These are phyloP conservation scores for Pseudocercospora crystallina DNA, from an alignment of 2,329 filamentous ascomycete species.

Conservation along the genomic window DNA sequence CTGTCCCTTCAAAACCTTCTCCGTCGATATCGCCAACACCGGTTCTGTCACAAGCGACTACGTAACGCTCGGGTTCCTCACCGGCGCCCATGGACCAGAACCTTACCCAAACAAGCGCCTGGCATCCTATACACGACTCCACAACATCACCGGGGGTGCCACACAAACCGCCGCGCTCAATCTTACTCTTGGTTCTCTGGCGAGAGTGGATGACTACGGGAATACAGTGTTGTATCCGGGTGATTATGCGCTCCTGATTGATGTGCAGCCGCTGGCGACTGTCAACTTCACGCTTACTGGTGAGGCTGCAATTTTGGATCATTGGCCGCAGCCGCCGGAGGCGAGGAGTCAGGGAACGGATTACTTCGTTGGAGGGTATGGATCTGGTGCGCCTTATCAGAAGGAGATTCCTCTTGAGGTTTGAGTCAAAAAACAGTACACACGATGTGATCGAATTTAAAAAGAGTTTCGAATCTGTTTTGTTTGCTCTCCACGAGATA, in stretches of 20 bases:
- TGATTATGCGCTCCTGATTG: conserved; percentile 50
- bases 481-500: no score
- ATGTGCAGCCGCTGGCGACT: conserved; percentile 43
- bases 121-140: conserved; percentile 51
- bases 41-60: conserved; percentile 52
- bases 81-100: conserved; percentile 48
- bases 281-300: conserved; percentile 52
- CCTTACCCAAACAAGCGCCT: conserved; percentile 57
- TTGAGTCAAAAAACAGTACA: not conserved
- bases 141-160: conserved; percentile 28
- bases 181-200: conserved; percentile 51
- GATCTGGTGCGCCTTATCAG: conserved; percentile 16
- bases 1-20: conserved; percentile 45
- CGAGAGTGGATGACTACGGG: conserved; percentile 52
- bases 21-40: conserved; percentile 51
- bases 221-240: conserved; percentile 56
- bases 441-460: no score
- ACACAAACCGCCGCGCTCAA: conserved; percentile 38
- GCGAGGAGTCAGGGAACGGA: conserved; percentile 21
- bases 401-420: conserved; percentile 10
- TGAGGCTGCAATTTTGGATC: conserved; percentile 43
- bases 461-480: no score
- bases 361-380: conserved; percentile 36
- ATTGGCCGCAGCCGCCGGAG: conserved; percentile 35
- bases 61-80: conserved; percentile 53